Conservation (phyloP, 148 eudicot species). For the Chenopodium album region DNA sequence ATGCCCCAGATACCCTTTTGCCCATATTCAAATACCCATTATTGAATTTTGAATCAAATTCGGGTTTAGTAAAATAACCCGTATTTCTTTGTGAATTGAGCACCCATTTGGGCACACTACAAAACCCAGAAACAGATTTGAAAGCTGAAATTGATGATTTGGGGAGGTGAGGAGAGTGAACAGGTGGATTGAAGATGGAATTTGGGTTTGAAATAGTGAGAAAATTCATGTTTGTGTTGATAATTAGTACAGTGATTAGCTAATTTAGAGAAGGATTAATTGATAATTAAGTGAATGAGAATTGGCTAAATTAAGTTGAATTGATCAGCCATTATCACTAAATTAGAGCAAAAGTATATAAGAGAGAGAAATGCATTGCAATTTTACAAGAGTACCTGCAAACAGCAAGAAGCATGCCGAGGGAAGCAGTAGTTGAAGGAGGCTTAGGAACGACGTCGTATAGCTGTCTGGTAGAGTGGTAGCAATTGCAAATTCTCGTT, state of each 20-base stretch:
- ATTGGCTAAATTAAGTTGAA: background rate
- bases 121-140: conserved; percentile 26
- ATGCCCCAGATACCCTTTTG: conserved; percentile 32
- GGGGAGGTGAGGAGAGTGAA: background rate
- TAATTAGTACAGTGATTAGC: background rate
- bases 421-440: background rate
- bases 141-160: background rate
- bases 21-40: conserved; percentile 36
- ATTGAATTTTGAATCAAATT: conserved; percentile 21
- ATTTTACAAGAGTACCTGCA: no score
- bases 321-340: background rate
- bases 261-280: background rate
- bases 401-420: conserved; percentile 1
- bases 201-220: conserved; percentile 16
- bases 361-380: background rate
- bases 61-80: background rate
- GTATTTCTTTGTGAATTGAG: conserved; percentile 12
- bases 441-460: background rate
- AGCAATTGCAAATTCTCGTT: no score
- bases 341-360: background rate
- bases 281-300: background rate
- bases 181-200: conserved; percentile 1
- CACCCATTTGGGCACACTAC: conserved; percentile 19
- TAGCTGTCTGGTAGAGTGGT: no score
- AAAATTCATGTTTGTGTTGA: conserved; percentile 12